phyloP scores from a whole-genome alignment of 2,329 filamentous ascomycete genomes.

The Sporothrix pallida region DNA sequence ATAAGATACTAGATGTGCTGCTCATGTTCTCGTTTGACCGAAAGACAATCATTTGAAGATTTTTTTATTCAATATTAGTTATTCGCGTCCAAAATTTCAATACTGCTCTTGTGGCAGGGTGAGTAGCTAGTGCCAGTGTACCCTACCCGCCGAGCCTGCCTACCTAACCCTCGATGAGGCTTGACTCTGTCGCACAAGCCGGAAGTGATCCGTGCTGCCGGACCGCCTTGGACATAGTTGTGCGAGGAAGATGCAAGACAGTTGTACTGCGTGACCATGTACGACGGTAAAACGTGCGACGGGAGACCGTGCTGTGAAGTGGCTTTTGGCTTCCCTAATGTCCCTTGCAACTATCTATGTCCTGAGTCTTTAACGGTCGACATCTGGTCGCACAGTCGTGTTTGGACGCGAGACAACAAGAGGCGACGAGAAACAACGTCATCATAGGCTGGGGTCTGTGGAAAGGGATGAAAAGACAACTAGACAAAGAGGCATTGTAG shows the following conservation, averaged over 20 bases:
- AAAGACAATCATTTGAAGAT: no score
- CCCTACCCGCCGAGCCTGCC: neutral
- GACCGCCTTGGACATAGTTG: neutral
- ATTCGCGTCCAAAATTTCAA: no score
- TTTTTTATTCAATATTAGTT: no score
- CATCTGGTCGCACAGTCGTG: neutral
- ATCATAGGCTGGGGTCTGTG: neutral
- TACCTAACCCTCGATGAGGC: neutral
- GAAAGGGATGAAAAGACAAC: neutral
- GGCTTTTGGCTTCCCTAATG: neutral
- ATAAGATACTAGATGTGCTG: no score
- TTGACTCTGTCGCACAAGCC: neutral
- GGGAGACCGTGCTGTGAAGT: neutral
- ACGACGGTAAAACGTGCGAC: neutral
- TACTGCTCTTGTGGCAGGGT: no score
- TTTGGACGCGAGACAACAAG: neutral
- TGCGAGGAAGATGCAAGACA: neutral
- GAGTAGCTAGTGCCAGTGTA: no score
- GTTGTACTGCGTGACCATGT: neutral
- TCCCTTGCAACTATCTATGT: no score
- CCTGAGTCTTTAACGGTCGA: neutral
- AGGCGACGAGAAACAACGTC: neutral
- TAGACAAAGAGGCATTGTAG: neutral
- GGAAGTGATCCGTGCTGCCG: neutral
- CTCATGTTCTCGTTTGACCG: no score